phyloP scores from a whole-genome alignment of 2,329 filamentous ascomycete species.

The Diaporthe aspalathi region DNA sequence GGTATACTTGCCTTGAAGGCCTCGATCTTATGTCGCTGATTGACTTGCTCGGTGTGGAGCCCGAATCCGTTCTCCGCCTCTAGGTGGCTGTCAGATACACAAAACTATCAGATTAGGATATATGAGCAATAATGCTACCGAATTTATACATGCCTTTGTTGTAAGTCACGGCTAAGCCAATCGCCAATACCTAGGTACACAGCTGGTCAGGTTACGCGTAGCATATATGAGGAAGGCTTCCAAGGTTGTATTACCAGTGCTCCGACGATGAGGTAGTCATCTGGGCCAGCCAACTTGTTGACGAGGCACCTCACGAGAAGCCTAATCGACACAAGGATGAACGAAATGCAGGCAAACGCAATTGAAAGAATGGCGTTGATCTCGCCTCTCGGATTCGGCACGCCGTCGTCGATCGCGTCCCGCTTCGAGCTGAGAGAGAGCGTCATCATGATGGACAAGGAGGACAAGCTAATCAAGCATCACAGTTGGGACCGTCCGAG shows the following conservation, averaged over 20 bases:
- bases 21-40: constrained; percentile 7
- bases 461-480: neutral
- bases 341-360: constrained; percentile 38
- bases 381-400: constrained; percentile 38
- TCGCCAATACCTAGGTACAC: neutral
- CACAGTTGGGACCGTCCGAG: neutral
- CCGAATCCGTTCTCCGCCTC: constrained; percentile 23
- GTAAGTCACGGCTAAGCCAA: constrained; percentile 17
- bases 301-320: constrained; percentile 35
- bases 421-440: constrained; percentile 35
- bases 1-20: constrained; percentile 6
- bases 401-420: constrained; percentile 45
- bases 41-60: constrained; percentile 6
- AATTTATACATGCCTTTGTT: neutral
- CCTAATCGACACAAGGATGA: constrained; percentile 34
- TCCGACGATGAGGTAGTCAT: constrained; percentile 39
- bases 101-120: neutral
- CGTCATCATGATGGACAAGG: neutral
- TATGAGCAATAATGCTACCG: no score
- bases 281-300: constrained; percentile 29
- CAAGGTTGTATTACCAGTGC: constrained; percentile 35
- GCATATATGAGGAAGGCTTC: neutral
- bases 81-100: neutral
- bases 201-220: neutral
- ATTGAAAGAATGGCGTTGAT: constrained; percentile 36